Conservation (phyloP, 2,329 filamentous ascomycete species). For the Chaetomiaceae sp. region DNA sequence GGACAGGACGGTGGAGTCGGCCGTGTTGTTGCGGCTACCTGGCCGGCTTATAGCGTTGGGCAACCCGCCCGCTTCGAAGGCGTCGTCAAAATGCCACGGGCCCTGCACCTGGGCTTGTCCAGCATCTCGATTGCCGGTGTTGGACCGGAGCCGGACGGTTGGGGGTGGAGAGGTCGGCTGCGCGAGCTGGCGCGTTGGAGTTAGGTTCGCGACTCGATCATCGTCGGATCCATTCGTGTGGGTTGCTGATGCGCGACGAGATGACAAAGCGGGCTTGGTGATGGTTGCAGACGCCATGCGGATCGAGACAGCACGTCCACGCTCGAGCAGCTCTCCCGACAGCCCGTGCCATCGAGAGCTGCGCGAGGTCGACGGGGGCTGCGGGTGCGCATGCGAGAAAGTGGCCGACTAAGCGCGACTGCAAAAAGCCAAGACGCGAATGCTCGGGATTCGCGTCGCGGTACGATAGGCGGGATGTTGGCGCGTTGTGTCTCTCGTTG, state of each 20-base stretch:
- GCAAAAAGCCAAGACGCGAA: background rate
- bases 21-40: constrained; percentile 8
- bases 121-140: constrained; percentile 1
- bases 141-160: background rate
- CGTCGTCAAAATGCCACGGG: background rate
- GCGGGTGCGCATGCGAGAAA: constrained; percentile 12
- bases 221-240: constrained; percentile 4
- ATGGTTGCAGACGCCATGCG: constrained; percentile 11
- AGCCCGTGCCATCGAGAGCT: constrained; percentile 16
- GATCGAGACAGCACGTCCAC: constrained; percentile 13
- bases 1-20: constrained; percentile 8
- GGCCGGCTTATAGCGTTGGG: background rate
- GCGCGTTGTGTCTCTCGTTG: background rate
- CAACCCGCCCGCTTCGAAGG: background rate
- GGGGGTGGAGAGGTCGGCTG: background rate
- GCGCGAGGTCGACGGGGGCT: constrained; percentile 9
- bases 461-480: background rate
- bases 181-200: background rate
- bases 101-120: background rate
- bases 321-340: constrained; percentile 15
- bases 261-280: background rate
- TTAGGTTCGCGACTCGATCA: background rate
- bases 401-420: background rate
- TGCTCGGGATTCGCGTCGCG: background rate
- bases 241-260: background rate